Conservation (phyloP, 2,329 filamentous ascomycete species). For the Chalaropsis thielavioides region DNA sequence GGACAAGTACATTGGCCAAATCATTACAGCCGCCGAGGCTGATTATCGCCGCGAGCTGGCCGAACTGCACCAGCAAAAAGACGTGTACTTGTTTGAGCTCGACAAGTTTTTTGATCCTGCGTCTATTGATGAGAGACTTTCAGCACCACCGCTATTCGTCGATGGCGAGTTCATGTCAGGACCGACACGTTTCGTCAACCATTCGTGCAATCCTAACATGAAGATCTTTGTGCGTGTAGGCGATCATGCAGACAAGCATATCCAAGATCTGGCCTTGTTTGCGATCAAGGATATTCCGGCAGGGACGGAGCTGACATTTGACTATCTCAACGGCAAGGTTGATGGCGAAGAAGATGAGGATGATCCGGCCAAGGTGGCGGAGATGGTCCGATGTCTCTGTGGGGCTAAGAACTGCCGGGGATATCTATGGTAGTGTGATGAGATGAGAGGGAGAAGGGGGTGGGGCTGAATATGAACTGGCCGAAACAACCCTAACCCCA, state of each 20-base stretch:
- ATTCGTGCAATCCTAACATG: slow-evolving; percentile 66
- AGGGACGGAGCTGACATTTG: slow-evolving; percentile 61
- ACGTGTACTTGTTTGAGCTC: slow-evolving; percentile 64
- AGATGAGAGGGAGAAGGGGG: too few relatives aligned
- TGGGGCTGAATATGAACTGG: too few relatives aligned
- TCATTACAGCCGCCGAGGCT: slow-evolving; percentile 51
- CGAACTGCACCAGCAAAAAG: slow-evolving; percentile 46
- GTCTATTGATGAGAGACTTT: slow-evolving; percentile 41
- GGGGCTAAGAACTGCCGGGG: slow-evolving; percentile 51
- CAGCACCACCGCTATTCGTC: slow-evolving; percentile 42
- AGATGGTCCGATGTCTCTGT: slow-evolving; percentile 48
- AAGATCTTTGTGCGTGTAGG: slow-evolving; percentile 66
- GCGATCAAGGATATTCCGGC: slow-evolving; percentile 50
- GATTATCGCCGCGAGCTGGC: slow-evolving; percentile 45
- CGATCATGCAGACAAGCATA: slow-evolving; percentile 56
- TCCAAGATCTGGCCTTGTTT: slow-evolving; percentile 68
- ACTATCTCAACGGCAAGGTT: slow-evolving; percentile 56
- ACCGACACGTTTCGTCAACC: slow-evolving; percentile 70
- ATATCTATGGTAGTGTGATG: slow-evolving; percentile 44
- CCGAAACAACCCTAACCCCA: not conserved
- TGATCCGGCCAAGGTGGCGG: slow-evolving; percentile 28
- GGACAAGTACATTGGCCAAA: slow-evolving; percentile 62
- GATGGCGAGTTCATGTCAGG: slow-evolving; percentile 66
- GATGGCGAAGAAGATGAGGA: slow-evolving; percentile 33
- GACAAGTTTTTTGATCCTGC: slow-evolving; percentile 59